Conservation (phyloP, 2,329 filamentous ascomycete species). For the Penicillium sp. region DNA sequence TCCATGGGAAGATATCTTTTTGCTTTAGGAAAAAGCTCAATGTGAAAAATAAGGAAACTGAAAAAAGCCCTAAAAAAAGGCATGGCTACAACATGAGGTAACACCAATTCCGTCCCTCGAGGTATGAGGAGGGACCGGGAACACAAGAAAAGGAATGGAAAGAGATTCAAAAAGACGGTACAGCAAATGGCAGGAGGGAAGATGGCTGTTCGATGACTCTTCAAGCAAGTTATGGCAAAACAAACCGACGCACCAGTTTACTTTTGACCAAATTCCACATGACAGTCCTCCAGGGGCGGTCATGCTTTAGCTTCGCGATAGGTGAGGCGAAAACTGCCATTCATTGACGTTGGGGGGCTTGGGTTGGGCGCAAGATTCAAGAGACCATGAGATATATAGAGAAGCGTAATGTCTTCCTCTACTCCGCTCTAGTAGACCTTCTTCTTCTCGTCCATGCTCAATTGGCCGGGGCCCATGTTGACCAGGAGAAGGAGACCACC, state of each 20-base stretch:
- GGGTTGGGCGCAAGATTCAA: constrained; percentile 20
- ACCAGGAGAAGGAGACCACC: constrained; percentile 93
- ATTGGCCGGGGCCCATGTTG: constrained; percentile 97
- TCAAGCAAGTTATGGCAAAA: neutral
- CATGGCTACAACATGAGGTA: neutral
- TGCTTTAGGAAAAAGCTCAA: constrained; percentile 3
- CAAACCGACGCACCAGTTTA: neutral
- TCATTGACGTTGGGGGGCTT: neutral
- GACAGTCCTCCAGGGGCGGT: neutral
- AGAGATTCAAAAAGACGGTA: neutral
- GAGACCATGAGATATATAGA: constrained; percentile 16
- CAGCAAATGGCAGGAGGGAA: neutral
- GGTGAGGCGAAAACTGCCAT: neutral
- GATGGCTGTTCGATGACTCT: neutral
- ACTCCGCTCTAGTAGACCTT: constrained; percentile 79
- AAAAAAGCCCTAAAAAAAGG: constrained; percentile 7
- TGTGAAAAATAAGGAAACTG: constrained; percentile 4
- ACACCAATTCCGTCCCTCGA: neutral
- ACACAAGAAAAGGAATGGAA: neutral
- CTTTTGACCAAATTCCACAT: neutral
- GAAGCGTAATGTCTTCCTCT: constrained; percentile 4
- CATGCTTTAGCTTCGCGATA: neutral
- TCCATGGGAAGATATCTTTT: constrained; percentile 20
- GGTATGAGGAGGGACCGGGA: neutral
- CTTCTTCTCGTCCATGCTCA: constrained; percentile 99